phyloP scores from a whole-genome alignment of 169 alveolate species.

The Plasmodium cynomolgi region DNA sequence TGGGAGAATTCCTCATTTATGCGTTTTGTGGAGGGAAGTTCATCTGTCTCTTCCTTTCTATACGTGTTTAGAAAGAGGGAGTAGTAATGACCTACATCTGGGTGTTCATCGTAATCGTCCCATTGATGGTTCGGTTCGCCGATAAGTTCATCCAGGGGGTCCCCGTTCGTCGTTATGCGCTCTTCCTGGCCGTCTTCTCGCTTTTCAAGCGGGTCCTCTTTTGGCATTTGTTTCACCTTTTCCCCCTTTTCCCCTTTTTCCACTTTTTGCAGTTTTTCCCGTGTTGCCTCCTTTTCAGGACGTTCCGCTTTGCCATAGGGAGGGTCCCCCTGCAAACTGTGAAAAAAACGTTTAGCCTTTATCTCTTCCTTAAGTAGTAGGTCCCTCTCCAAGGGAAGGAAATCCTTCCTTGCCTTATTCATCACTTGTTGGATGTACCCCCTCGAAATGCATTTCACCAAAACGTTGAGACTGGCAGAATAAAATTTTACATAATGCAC shows the following conservation, averaged over 20 bases:
- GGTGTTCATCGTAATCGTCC: not conserved
- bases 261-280: not conserved
- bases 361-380: not conserved
- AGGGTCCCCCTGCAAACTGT: not conserved
- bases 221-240: not conserved
- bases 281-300: not conserved
- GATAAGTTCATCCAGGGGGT: not conserved
- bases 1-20: conserved; percentile 9
- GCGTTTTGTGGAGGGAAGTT: not conserved
- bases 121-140: not conserved
- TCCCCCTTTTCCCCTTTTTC: not conserved
- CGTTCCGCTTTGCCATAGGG: not conserved
- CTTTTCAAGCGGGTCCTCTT: not conserved
- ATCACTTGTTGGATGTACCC: conserved; percentile 15
- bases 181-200: not conserved
- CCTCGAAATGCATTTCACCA: conserved; percentile 33
- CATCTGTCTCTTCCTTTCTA: conserved; percentile 11
- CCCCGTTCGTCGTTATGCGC: not conserved
- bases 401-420: not conserved
- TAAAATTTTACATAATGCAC: conserved; percentile 44
- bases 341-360: not conserved
- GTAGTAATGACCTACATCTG: conserved; percentile 24
- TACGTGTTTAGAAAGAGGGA: conserved; percentile 27
- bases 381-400: not conserved
- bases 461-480: conserved; percentile 15